Evolutionary conservation across 2,329 filamentous ascomycete genomes (phyloP).

Genomic region (Dothiorella sarmentorum): DNA sequence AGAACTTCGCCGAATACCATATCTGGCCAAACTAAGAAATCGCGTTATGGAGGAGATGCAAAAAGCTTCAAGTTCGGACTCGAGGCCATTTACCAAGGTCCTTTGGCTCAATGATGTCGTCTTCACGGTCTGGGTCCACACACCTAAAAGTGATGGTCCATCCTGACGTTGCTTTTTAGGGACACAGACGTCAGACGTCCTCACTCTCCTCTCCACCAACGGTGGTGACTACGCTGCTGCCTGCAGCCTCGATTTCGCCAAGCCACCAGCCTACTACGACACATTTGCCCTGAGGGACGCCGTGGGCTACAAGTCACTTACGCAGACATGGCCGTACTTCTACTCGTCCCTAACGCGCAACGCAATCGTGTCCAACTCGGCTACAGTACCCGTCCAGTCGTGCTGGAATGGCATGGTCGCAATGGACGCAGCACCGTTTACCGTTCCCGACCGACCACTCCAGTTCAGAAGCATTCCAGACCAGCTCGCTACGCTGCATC

Average conservation of each 20-base stretch:
- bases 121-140: conserved; percentile 48
- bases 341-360: conserved; percentile 48
- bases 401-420: conserved; percentile 66
- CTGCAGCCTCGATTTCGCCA: conserved; percentile 59
- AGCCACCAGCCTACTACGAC: conserved; percentile 57
- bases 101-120: conserved; percentile 63
- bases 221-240: conserved; percentile 60
- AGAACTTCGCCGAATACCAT: conserved; percentile 65
- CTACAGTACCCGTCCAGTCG: conserved; percentile 56
- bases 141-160: neutral
- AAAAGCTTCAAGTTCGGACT: conserved; percentile 37
- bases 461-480: conserved; percentile 64
- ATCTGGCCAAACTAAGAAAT: conserved; percentile 63
- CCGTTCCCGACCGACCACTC: conserved; percentile 23
- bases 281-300: conserved; percentile 59
- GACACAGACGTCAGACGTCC: conserved; percentile 51
- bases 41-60: conserved; percentile 55
- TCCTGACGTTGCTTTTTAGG: conserved; percentile 31
- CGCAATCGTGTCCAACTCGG: conserved; percentile 49
- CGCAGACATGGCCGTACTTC: conserved; percentile 60
- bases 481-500: conserved; percentile 55
- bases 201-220: conserved; percentile 55
- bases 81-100: conserved; percentile 51
- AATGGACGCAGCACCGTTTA: conserved; percentile 56
- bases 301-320: conserved; percentile 50